Evolutionary conservation across 2,329 filamentous ascomycete species (phyloP).

Genomic region (Chalaropsis ovoidea): DNA sequence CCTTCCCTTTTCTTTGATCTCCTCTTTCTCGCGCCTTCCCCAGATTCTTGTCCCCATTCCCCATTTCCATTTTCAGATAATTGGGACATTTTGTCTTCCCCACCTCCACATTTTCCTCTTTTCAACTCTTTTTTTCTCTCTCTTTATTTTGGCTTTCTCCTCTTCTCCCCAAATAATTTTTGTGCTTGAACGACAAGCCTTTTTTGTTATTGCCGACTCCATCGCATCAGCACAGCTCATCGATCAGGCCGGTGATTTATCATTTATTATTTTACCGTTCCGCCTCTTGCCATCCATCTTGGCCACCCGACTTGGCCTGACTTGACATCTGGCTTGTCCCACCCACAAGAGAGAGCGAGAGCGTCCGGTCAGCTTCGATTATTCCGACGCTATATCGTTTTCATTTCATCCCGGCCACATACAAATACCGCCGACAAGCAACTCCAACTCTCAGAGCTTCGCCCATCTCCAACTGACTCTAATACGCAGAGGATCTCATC

Average conservation of each 20-base stretch:
- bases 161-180: neutral
- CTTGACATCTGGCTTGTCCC: conserved; percentile 3
- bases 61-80: conserved; percentile 12
- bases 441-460: neutral
- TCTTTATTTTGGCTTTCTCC: neutral
- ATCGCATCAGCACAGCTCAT: neutral
- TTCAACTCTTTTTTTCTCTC: neutral
- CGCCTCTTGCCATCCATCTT: conserved; percentile 2
- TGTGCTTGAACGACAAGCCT: neutral
- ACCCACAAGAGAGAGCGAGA: neutral
- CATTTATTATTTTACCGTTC: conserved; percentile 6
- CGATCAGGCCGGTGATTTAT: neutral
- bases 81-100: conserved; percentile 11
- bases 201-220: neutral
- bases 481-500: neutral
- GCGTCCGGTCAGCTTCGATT: conserved; percentile 2
- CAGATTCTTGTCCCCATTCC: conserved; percentile 13
- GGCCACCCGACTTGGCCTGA: conserved; percentile 10
- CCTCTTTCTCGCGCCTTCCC: conserved; percentile 17
- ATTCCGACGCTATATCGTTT: conserved; percentile 4
- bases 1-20: conserved; percentile 7
- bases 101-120: conserved; percentile 13
- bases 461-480: conserved; percentile 2
- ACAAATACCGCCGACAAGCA: neutral
- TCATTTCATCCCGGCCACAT: neutral